Conservation (phyloP, 2,329 filamentous ascomycete species). For the Ceratocystis lukuohia region DNA sequence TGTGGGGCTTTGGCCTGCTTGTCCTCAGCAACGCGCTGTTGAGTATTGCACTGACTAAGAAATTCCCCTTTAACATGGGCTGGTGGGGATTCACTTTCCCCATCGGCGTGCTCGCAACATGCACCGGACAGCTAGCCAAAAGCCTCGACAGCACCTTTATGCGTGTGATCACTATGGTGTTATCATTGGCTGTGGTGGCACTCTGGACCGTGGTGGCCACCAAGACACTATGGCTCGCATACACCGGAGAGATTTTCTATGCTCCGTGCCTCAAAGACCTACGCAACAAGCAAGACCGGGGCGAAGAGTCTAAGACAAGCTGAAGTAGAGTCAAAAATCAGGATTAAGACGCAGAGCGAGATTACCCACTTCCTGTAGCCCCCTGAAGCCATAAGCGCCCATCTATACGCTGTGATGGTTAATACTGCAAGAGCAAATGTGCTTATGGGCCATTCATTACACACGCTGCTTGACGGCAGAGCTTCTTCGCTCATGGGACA, state of each 20-base stretch:
- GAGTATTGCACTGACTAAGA: constrained; percentile 30
- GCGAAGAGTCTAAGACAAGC: constrained; percentile 9
- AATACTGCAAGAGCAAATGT: too few relatives aligned
- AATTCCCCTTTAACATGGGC: constrained; percentile 35
- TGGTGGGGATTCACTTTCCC: constrained; percentile 39
- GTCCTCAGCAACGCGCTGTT: constrained; percentile 34
- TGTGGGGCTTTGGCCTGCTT: constrained; percentile 35
- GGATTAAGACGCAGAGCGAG: too few relatives aligned
- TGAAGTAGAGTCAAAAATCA: background rate
- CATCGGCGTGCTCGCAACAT: constrained; percentile 33
- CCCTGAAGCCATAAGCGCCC: too few relatives aligned
- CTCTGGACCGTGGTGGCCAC: constrained; percentile 32
- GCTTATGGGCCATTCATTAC: too few relatives aligned
- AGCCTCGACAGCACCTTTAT: constrained; percentile 34
- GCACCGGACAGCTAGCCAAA: constrained; percentile 29
- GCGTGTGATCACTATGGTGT: constrained; percentile 29
- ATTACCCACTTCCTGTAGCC: too few relatives aligned
- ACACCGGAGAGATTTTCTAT: constrained; percentile 33
- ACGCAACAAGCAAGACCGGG: constrained; percentile 25
- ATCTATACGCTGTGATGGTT: too few relatives aligned
- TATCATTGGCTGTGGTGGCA: constrained; percentile 30
- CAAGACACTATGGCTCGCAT: constrained; percentile 29
- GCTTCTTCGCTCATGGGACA: too few relatives aligned
- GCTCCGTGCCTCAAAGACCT: constrained; percentile 30
- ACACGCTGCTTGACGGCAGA: too few relatives aligned